phyloP scores from a whole-genome alignment of 2,329 filamentous ascomycete species.

The Venturia aucupariae region DNA sequence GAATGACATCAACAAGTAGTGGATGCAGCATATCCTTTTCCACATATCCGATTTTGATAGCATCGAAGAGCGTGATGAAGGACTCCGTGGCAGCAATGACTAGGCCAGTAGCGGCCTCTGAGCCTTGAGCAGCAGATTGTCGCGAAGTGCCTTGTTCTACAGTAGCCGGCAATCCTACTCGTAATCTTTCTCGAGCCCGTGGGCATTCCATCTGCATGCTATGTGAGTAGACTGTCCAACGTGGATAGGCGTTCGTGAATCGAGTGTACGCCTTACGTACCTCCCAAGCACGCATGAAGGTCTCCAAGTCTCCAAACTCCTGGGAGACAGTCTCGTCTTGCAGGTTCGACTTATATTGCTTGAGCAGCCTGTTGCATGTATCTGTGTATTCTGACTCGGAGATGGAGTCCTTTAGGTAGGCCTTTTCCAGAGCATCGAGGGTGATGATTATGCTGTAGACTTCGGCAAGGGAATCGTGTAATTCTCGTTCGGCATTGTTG shows the following conservation, averaged over 20 bases:
- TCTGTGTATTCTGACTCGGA: slow-evolving; percentile 90
- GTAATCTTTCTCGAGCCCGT: slow-evolving; percentile 82
- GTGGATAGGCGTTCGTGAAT: neutral
- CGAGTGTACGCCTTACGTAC: slow-evolving; percentile 37
- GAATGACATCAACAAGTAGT: slow-evolving; percentile 87
- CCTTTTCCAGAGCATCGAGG: slow-evolving; percentile 89
- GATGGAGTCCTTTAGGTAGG: slow-evolving; percentile 91
- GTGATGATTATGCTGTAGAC: slow-evolving; percentile 97
- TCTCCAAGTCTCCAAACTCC: slow-evolving; percentile 79
- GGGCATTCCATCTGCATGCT: slow-evolving; percentile 73
- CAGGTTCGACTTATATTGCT: slow-evolving; percentile 93
- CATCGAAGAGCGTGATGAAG: slow-evolving; percentile 97
- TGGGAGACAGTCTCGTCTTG: slow-evolving; percentile 83
- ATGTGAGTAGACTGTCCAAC: slow-evolving; percentile 5
- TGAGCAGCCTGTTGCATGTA: slow-evolving; percentile 84
- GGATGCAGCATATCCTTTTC: slow-evolving; percentile 97
- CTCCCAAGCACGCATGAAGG: slow-evolving; percentile 87
- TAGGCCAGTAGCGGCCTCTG: slow-evolving; percentile 48
- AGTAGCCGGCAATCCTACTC: slow-evolving; percentile 86
- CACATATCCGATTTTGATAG: slow-evolving; percentile 80
- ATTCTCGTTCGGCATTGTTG: slow-evolving; percentile 77
- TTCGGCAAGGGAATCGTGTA: slow-evolving; percentile 93
- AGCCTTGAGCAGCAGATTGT: slow-evolving; percentile 27
- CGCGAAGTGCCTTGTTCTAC: slow-evolving; percentile 33
- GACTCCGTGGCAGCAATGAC: slow-evolving; percentile 92